Conservation (phyloP, 345 rosid species). For the Rhizophora mangle region DNA sequence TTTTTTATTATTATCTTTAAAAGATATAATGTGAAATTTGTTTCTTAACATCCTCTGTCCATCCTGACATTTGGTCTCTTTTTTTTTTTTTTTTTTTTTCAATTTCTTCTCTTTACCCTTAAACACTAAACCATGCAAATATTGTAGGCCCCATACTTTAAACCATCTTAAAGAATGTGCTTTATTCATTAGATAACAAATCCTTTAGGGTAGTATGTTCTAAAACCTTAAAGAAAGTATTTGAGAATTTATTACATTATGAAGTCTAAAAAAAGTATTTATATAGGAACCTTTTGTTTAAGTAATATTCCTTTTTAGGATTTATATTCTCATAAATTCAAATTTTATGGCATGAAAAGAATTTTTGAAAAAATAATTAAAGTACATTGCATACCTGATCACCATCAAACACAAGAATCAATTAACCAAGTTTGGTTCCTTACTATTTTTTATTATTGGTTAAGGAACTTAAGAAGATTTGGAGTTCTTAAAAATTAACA, state of each 20-base stretch:
- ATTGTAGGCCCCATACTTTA: slow-evolving; percentile 33
- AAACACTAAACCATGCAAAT: slow-evolving; percentile 22
- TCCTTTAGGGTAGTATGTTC: slow-evolving; percentile 32
- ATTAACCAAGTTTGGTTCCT: too few relatives aligned
- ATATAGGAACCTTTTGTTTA: too few relatives aligned
- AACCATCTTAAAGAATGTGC: slow-evolving; percentile 12
- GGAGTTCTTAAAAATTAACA: too few relatives aligned
- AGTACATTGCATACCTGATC: slow-evolving; percentile 24
- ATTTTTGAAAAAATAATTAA: neutral
- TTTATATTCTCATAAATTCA: too few relatives aligned
- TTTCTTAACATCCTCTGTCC: neutral
- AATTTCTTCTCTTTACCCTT: slow-evolving; percentile 14
- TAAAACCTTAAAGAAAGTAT: slow-evolving; percentile 12
- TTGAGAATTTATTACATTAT: neutral
- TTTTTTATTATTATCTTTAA: too few relatives aligned
- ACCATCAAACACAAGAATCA: slow-evolving; percentile 30
- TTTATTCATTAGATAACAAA: slow-evolving; percentile 23
- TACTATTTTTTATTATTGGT: too few relatives aligned
- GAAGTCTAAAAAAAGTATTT: too few relatives aligned
- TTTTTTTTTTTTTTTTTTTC: too few relatives aligned
- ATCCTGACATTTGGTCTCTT: neutral
- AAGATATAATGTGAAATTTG: too few relatives aligned
- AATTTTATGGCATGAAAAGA: too few relatives aligned
- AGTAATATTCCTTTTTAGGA: too few relatives aligned
- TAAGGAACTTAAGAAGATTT: too few relatives aligned